Evolutionary conservation across 129 eudicot species (phyloP).

Genomic region (Erigeron canadensis): DNA sequence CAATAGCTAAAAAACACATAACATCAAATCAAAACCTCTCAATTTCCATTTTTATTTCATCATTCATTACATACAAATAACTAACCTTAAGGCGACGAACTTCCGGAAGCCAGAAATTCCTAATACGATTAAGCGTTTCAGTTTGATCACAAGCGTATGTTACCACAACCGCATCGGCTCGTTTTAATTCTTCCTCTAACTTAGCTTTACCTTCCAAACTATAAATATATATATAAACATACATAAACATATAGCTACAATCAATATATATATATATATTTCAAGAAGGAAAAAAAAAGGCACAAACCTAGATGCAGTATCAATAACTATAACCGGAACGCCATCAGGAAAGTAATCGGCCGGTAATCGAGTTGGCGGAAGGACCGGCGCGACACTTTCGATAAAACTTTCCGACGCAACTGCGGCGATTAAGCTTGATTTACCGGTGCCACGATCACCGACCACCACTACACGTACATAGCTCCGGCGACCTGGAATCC

Average conservation of each 20-base stretch:
- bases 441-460: conserved; percentile 91
- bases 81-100: conserved; percentile 86
- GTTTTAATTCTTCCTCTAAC: conserved; percentile 86
- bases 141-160: conserved; percentile 94
- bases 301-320: conserved; percentile 78
- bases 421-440: conserved; percentile 88
- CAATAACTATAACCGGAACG: conserved; percentile 76
- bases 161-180: conserved; percentile 85
- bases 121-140: conserved; percentile 64
- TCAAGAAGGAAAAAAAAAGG: neutral
- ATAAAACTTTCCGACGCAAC: conserved; percentile 77
- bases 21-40: conserved; percentile 1
- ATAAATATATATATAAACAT: neutral
- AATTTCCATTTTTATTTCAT: neutral
- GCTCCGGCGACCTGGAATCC: conserved; percentile 52
- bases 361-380: conserved; percentile 93
- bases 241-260: neutral
- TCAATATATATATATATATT: neutral
- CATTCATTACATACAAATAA: neutral
- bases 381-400: conserved; percentile 65
- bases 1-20: neutral
- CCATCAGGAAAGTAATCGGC: conserved; percentile 85
- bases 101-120: conserved; percentile 88
- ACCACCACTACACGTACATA: conserved; percentile 83
- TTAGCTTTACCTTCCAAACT: conserved; percentile 87